These are phyloP conservation scores for Xylariaceae sp. DNA, from an alignment of 2,329 filamentous ascomycete genomes.

Conservation along the genomic window DNA sequence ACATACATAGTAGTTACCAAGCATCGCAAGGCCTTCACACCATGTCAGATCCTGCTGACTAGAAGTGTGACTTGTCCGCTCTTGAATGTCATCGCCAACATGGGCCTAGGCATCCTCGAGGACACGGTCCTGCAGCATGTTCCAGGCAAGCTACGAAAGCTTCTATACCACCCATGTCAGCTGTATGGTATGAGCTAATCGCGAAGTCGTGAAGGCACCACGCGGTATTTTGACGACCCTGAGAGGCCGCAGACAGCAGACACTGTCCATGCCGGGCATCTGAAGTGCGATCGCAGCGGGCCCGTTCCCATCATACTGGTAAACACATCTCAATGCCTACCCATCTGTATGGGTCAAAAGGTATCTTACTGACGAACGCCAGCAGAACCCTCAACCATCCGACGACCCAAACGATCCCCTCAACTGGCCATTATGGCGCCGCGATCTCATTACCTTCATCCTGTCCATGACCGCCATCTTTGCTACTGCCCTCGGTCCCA, in stretches of 20 bases:
- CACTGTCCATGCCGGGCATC: conserved; percentile 34
- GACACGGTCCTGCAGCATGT: conserved; percentile 63
- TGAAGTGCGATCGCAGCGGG: conserved; percentile 72
- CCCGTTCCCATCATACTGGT: conserved; percentile 71
- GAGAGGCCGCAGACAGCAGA: conserved; percentile 33
- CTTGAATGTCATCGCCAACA: conserved; percentile 27
- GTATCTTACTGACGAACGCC: too few relatives aligned
- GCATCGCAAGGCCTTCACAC: too few relatives aligned
- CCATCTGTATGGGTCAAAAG: too few relatives aligned
- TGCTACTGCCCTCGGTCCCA: conserved; percentile 76
- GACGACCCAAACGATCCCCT: conserved; percentile 89
- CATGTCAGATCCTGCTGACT: too few relatives aligned
- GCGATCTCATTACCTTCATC: conserved; percentile 73
- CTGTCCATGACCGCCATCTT: conserved; percentile 80
- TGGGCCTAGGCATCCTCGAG: conserved; percentile 73
- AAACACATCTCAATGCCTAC: too few relatives aligned
- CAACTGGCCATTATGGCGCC: conserved; percentile 79
- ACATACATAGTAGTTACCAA: too few relatives aligned
- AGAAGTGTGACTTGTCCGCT: too few relatives aligned
- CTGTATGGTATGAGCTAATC: too few relatives aligned
- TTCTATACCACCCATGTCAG: too few relatives aligned
- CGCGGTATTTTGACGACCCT: conserved; percentile 60
- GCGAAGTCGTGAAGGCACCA: conserved; percentile 43
- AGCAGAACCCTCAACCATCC: conserved; percentile 70
- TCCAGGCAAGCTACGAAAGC: conserved; percentile 71